Evolutionary conservation across 1,284 basidiomycete genomes (phyloP).

Genomic region (Phenoliferia sp.): DNA sequence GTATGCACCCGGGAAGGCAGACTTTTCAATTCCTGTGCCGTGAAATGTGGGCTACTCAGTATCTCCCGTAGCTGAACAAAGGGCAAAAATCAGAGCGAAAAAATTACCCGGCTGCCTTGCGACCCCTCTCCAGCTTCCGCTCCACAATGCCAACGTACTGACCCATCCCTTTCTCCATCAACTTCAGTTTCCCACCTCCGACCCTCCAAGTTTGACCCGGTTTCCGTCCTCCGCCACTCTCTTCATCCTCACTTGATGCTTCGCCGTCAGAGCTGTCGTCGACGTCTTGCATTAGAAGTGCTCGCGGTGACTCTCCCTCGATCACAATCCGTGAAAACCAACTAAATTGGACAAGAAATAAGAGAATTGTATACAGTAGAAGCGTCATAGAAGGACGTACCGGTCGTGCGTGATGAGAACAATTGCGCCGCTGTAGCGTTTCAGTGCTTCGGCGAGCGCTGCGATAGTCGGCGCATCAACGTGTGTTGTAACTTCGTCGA

Average conservation of each 20-base stretch:
- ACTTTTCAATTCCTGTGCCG: no score
- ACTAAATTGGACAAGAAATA: neutral
- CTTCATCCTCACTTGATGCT: conserved; percentile 27
- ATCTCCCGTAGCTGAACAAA: no score
- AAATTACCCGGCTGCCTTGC: no score
- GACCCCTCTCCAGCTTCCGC: conserved; percentile 6
- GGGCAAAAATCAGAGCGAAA: no score
- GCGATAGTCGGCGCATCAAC: conserved; percentile 62
- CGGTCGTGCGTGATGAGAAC: conserved; percentile 67
- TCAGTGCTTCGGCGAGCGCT: conserved; percentile 56
- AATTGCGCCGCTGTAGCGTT: conserved; percentile 55
- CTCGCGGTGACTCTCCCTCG: conserved; percentile 40
- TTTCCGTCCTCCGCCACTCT: conserved; percentile 19
- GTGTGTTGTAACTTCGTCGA: conserved; percentile 67
- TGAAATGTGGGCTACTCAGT: no score
- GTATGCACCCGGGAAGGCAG: no score
- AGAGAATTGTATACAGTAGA: neutral
- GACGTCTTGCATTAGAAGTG: conserved; percentile 32
- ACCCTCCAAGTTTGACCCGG: conserved; percentile 50
- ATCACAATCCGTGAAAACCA: conserved; percentile 45
- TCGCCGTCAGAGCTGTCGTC: conserved; percentile 38
- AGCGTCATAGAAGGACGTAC: neutral
- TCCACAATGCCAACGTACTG: conserved; percentile 19
- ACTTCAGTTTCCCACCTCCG: conserved; percentile 45
- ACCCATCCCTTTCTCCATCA: conserved; percentile 36